Percentiles rank a stretch among this genome's conserved stretches.
These are phyloP conservation scores for Orbilia quercus DNA, from an alignment of 2,329 filamentous ascomycete species.

Conservation along the genomic window DNA sequence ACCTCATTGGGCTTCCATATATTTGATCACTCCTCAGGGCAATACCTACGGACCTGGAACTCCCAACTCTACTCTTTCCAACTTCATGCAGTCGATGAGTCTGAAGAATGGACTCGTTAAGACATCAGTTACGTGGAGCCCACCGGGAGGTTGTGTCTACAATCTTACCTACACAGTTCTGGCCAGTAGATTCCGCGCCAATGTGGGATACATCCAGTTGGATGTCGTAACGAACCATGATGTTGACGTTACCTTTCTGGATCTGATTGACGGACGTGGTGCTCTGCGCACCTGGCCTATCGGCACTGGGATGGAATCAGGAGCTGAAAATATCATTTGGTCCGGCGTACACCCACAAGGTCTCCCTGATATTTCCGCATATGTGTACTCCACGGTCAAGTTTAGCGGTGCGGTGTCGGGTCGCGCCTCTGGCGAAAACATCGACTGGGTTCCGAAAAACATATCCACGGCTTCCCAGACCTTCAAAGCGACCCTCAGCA, in stretches of 20 bases:
- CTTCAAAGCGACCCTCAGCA: conserved; percentile 68
- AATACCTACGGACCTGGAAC: conserved; percentile 72
- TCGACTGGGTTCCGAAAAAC: conserved; percentile 68
- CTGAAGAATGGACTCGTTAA: conserved; percentile 72
- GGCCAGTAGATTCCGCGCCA: conserved; percentile 60
- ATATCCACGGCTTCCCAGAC: conserved; percentile 74
- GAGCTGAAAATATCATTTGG: conserved; percentile 69
- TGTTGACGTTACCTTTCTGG: conserved; percentile 70
- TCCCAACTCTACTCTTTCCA: conserved; percentile 69
- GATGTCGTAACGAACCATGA: conserved; percentile 68
- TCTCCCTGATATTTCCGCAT: conserved; percentile 73
- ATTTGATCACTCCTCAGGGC: conserved; percentile 58
- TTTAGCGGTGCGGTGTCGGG: conserved; percentile 61
- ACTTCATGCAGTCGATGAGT: conserved; percentile 72
- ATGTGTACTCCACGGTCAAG: conserved; percentile 68
- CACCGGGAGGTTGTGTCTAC: conserved; percentile 67
- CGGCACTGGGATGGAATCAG: conserved; percentile 68
- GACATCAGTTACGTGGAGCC: conserved; percentile 76
- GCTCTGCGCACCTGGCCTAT: conserved; percentile 74
- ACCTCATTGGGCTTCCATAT: conserved; percentile 70
- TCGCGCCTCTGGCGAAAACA: conserved; percentile 29
- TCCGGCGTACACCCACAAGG: conserved; percentile 73
- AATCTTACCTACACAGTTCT: conserved; percentile 70
- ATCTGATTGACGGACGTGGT: conserved; percentile 75
- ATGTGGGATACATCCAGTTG: conserved; percentile 69